Base-by-base conservation (phyloP, 148 eudicot genomes). In the Limonium bicolor region DNA sequence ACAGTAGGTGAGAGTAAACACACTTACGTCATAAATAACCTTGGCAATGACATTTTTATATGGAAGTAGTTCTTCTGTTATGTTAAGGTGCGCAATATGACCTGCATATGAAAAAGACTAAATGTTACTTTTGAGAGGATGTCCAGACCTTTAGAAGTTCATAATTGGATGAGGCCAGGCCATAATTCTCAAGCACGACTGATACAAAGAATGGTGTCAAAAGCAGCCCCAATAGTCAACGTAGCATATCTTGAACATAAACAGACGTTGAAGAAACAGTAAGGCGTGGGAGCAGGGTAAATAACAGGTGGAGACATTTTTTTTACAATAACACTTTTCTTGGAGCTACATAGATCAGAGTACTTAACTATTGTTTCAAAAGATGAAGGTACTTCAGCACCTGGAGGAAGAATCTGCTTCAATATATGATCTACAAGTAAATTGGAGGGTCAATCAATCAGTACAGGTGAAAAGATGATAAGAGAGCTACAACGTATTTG, bases 351-450 rank as follows among this genome's bases (percentile, higher is more conserved):
- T 29, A 31, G 10, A 46, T 27, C 20, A 47, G 47, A 63, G 61
- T 47, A 85, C 99, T 92, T 71, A 85, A 76, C 99, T 85, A 92
- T 76, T 55, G 99, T 92, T 72, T 85, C 99, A 58, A 92, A 92
- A 31, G 99, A 85, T 16, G 95, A 85, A 27, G 95, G 99, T 45
- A 78, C 78, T 67, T 85, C 95, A 38, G 85, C 54, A 50, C 83
- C 99, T 52, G 79, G 69, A 5, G 99, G 95, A 46, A 92, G 65
- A 62, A 92, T 76, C 78, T 81, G 83, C 86, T 78, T 92, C 70
- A 92, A 61, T 43, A 90, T 77, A 64, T 81, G 83, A 42, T 92
- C 99, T 85, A 64, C 28, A 69, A 59, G 43, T 35, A 50, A 55
- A 55, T 31, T 13, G 59, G 36, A 7, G 25, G 52, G 35, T 55